Percentiles rank a stretch among this genome's conserved stretches.
phyloP scores from a whole-genome alignment of 805 yeast species.

The Hanseniaspora jakobsenii region DNA sequence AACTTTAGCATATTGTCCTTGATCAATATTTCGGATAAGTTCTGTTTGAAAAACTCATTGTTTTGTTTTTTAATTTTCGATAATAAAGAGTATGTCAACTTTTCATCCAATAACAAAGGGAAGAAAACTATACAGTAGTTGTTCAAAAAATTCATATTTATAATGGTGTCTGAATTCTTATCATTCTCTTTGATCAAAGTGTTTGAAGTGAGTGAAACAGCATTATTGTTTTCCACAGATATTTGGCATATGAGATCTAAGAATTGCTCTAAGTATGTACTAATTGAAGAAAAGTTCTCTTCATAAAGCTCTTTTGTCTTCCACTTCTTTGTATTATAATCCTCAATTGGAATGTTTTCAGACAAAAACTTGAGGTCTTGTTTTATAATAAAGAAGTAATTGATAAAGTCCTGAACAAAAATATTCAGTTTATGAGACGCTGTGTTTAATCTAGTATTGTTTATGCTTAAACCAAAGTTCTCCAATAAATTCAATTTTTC shows the following conservation, averaged over 20 bases:
- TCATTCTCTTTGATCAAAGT: background rate
- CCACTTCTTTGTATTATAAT: background rate
- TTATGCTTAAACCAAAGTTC: slow-evolving; percentile 33
- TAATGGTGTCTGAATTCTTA: background rate
- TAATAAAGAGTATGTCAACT: background rate
- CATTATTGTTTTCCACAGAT: background rate
- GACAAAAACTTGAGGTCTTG: slow-evolving; percentile 12
- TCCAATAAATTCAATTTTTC: slow-evolving; percentile 31
- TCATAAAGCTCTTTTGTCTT: slow-evolving; percentile 13
- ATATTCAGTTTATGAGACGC: slow-evolving; percentile 31
- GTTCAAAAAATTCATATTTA: slow-evolving; percentile 9
- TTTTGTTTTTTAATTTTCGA: slow-evolving; percentile 1
- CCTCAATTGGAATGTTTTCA: slow-evolving; percentile 22
- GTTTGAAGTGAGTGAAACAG: background rate
- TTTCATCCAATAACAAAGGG: background rate
- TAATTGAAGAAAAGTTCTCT: background rate
- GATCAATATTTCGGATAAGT: slow-evolving; percentile 38
- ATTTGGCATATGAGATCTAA: background rate
- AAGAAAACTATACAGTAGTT: slow-evolving; percentile 7
- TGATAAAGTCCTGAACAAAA: slow-evolving; percentile 38
- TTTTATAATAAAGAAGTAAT: slow-evolving; percentile 26
- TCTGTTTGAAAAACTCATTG: slow-evolving; percentile 10
- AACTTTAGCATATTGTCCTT: slow-evolving; percentile 54
- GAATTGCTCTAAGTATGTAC: background rate
- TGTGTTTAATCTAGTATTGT: slow-evolving; percentile 29